Evolutionary conservation across 2,329 filamentous ascomycete species (phyloP).

Genomic region (Aureobasidium lini): DNA sequence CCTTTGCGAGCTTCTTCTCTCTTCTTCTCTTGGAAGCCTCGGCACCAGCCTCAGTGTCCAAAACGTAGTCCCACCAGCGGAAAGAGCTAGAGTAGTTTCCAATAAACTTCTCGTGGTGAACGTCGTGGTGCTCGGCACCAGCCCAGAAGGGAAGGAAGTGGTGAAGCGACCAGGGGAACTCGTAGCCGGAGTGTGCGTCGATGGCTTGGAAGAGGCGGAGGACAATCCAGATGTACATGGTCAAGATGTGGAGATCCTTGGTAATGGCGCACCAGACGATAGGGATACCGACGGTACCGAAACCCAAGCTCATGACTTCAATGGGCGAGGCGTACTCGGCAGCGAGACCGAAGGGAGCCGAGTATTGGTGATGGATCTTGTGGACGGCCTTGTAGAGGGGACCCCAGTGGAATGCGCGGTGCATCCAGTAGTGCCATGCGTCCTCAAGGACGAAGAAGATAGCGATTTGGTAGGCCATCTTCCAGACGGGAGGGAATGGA

Average conservation of each 20-base stretch:
- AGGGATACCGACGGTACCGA: conserved; percentile 75
- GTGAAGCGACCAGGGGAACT: conserved; percentile 95
- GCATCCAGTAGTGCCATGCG: conserved; percentile 96
- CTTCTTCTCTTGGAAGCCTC: conserved; percentile 79
- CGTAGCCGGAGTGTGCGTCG: conserved; percentile 94
- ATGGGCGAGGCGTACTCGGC: conserved; percentile 97
- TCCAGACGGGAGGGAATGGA: conserved; percentile 78
- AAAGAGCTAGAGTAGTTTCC: conserved; percentile 98
- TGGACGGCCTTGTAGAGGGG: conserved; percentile 94
- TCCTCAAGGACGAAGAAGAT: conserved; percentile 96
- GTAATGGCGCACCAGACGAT: conserved; percentile 79
- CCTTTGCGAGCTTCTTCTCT: conserved; percentile 65
- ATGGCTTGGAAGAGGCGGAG: conserved; percentile 94
- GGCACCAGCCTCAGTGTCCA: conserved; percentile 88
- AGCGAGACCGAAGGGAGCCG: conserved; percentile 89
- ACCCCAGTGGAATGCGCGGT: conserved; percentile 87
- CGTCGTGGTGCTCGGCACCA: conserved; percentile 90
- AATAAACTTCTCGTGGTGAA: conserved; percentile 97
- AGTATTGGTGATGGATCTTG: conserved; percentile 99
- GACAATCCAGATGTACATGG: conserved; percentile 96
- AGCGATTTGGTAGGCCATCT: conserved; percentile 83
- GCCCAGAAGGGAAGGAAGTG: conserved; percentile 98
- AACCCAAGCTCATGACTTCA: conserved; percentile 88
- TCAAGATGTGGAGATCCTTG: conserved; percentile 83
- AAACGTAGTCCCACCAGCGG: conserved; percentile 94